Evolutionary conservation across 177 flowering plant genomes (phyloP).

Genomic region (Vitis hybrid): DNA sequence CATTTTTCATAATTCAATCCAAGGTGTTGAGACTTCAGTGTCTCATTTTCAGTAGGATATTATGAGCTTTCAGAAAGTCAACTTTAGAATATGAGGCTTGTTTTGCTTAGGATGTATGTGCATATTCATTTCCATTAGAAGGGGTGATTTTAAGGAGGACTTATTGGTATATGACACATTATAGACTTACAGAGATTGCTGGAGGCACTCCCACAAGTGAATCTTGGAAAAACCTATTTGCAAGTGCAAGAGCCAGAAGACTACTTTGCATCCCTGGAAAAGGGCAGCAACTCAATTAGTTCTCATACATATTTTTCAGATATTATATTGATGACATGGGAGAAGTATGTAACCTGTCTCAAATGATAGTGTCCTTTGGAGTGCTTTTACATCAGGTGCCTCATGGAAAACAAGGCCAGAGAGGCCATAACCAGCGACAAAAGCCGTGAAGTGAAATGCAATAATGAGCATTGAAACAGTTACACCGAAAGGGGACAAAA

Average conservation of each 20-base stretch:
- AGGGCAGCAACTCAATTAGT: constrained; percentile 1
- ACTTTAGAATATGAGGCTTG: no score
- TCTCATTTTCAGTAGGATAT: no score
- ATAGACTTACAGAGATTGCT: constrained; percentile 78
- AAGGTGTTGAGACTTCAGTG: no score
- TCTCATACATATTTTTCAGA: neutral
- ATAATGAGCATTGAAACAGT: constrained; percentile 57
- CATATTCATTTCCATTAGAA: no score
- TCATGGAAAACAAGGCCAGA: constrained; percentile 58
- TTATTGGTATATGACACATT: neutral
- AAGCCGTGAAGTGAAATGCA: constrained; percentile 73
- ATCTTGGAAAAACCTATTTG: constrained; percentile 87
- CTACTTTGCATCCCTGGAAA: constrained; percentile 94
- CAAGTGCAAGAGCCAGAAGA: constrained; percentile 93
- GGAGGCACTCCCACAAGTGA: constrained; percentile 92
- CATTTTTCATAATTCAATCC: no score
- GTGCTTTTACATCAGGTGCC: constrained; percentile 64
- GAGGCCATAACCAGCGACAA: constrained; percentile 64
- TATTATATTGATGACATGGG: neutral
- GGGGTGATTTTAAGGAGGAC: no score
- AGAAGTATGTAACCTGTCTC: constrained; percentile 65
- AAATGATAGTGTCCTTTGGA: constrained; percentile 84
- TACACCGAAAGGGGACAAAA: constrained; percentile 81
- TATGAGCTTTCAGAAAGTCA: no score
- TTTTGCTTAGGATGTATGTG: no score